A percentile compares a stretch with the other conserved stretches of the same genome.
Evolutionary conservation across 805 yeast genomes (phyloP).

Genomic region (Candida sakaeoensis): DNA sequence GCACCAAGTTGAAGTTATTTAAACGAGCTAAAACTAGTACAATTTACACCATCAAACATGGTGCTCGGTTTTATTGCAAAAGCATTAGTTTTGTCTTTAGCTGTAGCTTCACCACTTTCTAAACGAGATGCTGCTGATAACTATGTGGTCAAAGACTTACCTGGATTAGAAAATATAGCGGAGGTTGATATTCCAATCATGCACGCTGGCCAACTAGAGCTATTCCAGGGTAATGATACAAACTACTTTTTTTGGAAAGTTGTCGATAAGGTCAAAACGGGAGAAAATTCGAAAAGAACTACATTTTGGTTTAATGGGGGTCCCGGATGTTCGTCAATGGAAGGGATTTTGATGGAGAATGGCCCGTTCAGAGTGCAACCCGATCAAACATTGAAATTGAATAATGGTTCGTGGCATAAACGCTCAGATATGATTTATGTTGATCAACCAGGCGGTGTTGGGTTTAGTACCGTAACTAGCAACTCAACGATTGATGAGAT

Average conservation of each 20-base stretch:
- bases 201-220: conserved; percentile 65
- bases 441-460: conserved; percentile 95
- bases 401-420: conserved; percentile 82
- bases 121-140: background rate
- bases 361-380: conserved; percentile 77
- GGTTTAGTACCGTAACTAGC: conserved; percentile 59
- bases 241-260: conserved; percentile 79
- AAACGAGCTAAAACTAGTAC: background rate
- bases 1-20: background rate
- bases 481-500: conserved; percentile 49
- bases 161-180: conserved; percentile 34
- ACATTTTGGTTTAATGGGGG: conserved; percentile 96
- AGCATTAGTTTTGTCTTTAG: background rate
- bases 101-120: background rate
- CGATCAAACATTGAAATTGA: conserved; percentile 43
- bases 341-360: conserved; percentile 88
- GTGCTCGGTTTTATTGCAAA: background rate
- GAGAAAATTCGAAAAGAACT: conserved; percentile 38
- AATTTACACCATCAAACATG: background rate
- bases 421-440: conserved; percentile 76
- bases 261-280: conserved; percentile 23
- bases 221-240: conserved; percentile 50
- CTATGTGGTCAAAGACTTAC: conserved; percentile 30
- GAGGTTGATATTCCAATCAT: conserved; percentile 40
- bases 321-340: conserved; percentile 98